phyloP scores from a whole-genome alignment of 106 monocot species.

The Apostasia shenzhenica region DNA sequence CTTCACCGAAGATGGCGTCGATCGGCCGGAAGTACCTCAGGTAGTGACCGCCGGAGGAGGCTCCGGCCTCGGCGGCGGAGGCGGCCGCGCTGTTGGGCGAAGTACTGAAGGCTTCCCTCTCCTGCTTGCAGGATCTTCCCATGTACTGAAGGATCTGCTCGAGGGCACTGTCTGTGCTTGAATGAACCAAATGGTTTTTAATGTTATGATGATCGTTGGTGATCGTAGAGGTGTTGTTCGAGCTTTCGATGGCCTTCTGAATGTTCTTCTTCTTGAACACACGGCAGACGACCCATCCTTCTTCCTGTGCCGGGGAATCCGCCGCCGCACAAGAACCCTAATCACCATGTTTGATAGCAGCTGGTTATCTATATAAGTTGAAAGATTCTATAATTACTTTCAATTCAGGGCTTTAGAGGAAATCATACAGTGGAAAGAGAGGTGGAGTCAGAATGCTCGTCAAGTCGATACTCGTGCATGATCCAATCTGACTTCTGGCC shows the following conservation, averaged over 20 bases:
- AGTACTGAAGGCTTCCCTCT: conserved; percentile 15
- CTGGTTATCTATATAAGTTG: neutral
- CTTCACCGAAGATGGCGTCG: conserved; percentile 14
- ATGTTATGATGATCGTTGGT: conserved; percentile 22
- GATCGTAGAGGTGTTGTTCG: conserved; percentile 24
- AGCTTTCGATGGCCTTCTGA: conserved; percentile 38
- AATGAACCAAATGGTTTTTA: conserved; percentile 15
- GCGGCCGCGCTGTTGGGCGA: neutral
- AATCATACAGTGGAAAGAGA: conserved; percentile 23
- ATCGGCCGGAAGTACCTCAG: conserved; percentile 26
- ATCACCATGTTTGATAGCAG: conserved; percentile 3
- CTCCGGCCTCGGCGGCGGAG: neutral
- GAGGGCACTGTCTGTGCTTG: conserved; percentile 38
- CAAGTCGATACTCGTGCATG: conserved; percentile 97
- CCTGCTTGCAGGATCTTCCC: conserved; percentile 68
- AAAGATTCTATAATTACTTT: neutral
- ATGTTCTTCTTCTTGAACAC: conserved; percentile 97
- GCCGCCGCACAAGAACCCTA: neutral
- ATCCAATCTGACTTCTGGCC: conserved; percentile 99
- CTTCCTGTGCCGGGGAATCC: conserved; percentile 37
- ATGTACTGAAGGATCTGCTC: conserved; percentile 83
- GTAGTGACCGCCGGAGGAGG: neutral
- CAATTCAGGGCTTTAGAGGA: neutral
- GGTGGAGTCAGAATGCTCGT: conserved; percentile 45
- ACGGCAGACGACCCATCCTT: conserved; percentile 95